A percentile compares a stretch with the other conserved stretches of the same genome.
Conservation (phyloP, 2,329 filamentous ascomycete genomes). For the Penicillium nordicum region DNA sequence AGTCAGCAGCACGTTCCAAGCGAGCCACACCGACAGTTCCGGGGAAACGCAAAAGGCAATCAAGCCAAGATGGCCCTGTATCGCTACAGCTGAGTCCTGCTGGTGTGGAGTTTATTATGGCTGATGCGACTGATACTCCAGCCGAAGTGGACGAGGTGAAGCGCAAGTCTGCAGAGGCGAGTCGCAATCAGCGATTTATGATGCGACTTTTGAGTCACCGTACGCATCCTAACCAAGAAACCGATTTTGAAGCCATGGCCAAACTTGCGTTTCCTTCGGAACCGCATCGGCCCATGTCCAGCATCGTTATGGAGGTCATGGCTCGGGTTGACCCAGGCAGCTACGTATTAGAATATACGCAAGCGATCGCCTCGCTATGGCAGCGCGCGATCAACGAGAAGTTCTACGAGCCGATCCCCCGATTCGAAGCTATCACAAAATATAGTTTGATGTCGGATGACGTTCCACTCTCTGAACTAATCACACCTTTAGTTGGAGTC, state of each 20-base stretch:
- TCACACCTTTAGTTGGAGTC: slow-evolving; percentile 39
- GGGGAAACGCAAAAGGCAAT: slow-evolving; percentile 57
- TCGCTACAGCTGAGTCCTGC: slow-evolving; percentile 43
- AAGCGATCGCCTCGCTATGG: slow-evolving; percentile 54
- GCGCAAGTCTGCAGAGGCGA: slow-evolving; percentile 22
- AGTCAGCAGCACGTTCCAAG: slow-evolving; percentile 47
- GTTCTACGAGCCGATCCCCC: slow-evolving; percentile 44
- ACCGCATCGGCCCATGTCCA: slow-evolving; percentile 48
- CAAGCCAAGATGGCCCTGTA: slow-evolving; percentile 52
- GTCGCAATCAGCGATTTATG: slow-evolving; percentile 42
- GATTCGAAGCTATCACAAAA: slow-evolving; percentile 42
- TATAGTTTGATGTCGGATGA: slow-evolving; percentile 42
- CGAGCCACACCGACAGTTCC: slow-evolving; percentile 54
- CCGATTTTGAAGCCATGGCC: slow-evolving; percentile 54
- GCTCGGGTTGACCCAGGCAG: slow-evolving; percentile 42
- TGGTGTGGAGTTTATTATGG: slow-evolving; percentile 22
- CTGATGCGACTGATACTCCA: slow-evolving; percentile 29
- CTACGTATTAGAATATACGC: slow-evolving; percentile 49
- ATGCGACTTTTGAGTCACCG: slow-evolving; percentile 56
- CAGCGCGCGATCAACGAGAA: slow-evolving; percentile 54
- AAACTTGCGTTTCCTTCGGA: slow-evolving; percentile 53
- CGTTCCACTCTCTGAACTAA: slow-evolving; percentile 35
- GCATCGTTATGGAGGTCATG: slow-evolving; percentile 53
- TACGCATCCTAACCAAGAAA: slow-evolving; percentile 46
- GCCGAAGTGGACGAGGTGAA: slow-evolving; percentile 24